Conservation (phyloP, 768 basidiomycete genomes). For the Kwoniella sp. region DNA sequence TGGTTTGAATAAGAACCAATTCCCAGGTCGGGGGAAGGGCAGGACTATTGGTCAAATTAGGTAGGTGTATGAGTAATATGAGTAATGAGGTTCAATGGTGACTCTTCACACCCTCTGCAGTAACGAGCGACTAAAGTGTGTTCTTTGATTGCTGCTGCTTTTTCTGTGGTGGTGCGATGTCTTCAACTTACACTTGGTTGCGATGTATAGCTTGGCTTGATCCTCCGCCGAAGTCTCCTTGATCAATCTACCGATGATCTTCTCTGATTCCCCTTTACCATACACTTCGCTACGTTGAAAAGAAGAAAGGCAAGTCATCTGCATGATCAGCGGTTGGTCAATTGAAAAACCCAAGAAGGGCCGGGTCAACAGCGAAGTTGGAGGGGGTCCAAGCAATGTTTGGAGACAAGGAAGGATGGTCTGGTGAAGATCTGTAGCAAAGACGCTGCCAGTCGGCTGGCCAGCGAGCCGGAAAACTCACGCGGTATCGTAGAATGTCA, state of each 20-base stretch:
- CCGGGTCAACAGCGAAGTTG: too few relatives aligned
- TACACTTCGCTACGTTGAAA: conserved; percentile 41
- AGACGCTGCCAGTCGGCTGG: too few relatives aligned
- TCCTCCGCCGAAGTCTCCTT: conserved; percentile 44
- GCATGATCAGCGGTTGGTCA: neutral
- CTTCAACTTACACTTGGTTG: conserved; percentile 54
- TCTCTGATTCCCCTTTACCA: conserved; percentile 48
- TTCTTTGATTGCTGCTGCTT: too few relatives aligned
- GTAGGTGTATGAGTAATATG: too few relatives aligned
- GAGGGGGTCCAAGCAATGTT: too few relatives aligned
- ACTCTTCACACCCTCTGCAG: too few relatives aligned
- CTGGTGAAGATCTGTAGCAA: too few relatives aligned
- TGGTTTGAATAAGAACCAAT: conserved; percentile 36
- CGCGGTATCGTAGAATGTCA: conserved; percentile 55
- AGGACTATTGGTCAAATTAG: conserved; percentile 35
- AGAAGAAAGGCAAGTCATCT: neutral
- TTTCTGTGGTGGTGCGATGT: too few relatives aligned
- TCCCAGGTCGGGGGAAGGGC: conserved; percentile 7
- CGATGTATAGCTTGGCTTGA: conserved; percentile 46
- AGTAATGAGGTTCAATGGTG: too few relatives aligned
- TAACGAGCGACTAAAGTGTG: too few relatives aligned
- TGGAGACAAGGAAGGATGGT: too few relatives aligned
- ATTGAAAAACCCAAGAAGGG: too few relatives aligned
- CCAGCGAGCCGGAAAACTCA: conserved; percentile 15
- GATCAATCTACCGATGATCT: conserved; percentile 49